phyloP scores from a whole-genome alignment of 306 rosid genomes.

The Pterocarpus macrocarpus region DNA sequence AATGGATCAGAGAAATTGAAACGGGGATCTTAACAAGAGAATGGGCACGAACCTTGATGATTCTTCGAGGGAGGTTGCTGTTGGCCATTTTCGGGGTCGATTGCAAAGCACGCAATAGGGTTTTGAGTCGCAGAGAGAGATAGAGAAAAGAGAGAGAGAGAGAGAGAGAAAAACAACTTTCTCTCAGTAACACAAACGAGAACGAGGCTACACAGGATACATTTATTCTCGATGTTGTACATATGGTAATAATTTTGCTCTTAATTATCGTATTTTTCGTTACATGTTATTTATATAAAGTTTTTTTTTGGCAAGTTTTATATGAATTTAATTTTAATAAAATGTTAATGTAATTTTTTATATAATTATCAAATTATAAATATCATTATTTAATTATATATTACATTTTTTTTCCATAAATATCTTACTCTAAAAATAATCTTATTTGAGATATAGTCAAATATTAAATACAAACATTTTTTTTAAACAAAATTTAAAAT shows the following conservation, averaged over 20 bases:
- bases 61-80: constrained; percentile 95
- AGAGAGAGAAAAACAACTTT: constrained; percentile 28
- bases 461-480: too few relatives aligned
- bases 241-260: background rate
- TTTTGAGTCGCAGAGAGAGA: constrained; percentile 44
- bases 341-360: too few relatives aligned
- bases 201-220: background rate
- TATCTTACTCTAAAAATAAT: too few relatives aligned
- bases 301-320: too few relatives aligned
- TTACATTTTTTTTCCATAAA: too few relatives aligned
- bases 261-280: too few relatives aligned
- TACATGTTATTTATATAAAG: too few relatives aligned
- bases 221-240: background rate
- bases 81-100: constrained; percentile 79
- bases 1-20: constrained; percentile 52
- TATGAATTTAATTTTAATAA: too few relatives aligned
- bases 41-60: constrained; percentile 69
- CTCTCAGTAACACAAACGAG: constrained; percentile 44
- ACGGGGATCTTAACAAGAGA: constrained; percentile 59
- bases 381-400: too few relatives aligned
- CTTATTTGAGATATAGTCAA: too few relatives aligned
- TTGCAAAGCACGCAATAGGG: constrained; percentile 78
- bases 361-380: too few relatives aligned
- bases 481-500: too few relatives aligned
- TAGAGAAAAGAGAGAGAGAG: constrained; percentile 41